These are phyloP conservation scores for Plasmopara halstedii DNA, from an alignment of 352 stramenopile species.

Conservation along the genomic window DNA sequence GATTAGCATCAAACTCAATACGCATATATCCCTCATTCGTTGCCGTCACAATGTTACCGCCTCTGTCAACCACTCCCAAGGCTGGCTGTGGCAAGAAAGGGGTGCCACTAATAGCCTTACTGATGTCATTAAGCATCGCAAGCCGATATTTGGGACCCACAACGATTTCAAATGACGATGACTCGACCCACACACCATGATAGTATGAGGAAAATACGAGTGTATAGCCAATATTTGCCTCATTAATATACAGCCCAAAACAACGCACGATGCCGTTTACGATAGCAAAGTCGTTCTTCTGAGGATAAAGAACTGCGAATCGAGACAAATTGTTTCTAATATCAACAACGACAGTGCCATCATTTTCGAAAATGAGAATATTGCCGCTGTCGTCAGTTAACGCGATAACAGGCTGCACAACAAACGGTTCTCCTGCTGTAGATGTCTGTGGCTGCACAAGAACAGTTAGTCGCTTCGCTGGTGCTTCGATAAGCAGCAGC, in stretches of 20 bases:
- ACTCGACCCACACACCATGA: constrained; percentile 66
- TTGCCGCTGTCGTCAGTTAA: constrained; percentile 73
- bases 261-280: constrained; percentile 71
- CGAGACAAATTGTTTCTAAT: constrained; percentile 47
- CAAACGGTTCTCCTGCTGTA: constrained; percentile 49
- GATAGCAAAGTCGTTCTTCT: constrained; percentile 49
- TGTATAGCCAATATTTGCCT: constrained; percentile 54
- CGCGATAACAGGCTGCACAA: constrained; percentile 53
- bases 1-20: constrained; percentile 65
- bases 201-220: constrained; percentile 56
- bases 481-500: neutral
- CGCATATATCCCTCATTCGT: constrained; percentile 44
- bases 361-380: constrained; percentile 55
- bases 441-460: constrained; percentile 63
- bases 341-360: constrained; percentile 40
- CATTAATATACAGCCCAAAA: constrained; percentile 61
- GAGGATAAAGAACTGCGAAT: constrained; percentile 44
- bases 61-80: constrained; percentile 71
- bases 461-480: constrained; percentile 39
- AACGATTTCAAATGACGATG: constrained; percentile 58
- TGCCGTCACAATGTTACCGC: constrained; percentile 52
- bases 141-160: constrained; percentile 56
- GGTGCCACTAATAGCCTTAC: constrained; percentile 68
- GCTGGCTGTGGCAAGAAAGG: constrained; percentile 69
- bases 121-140: constrained; percentile 60